Evolutionary conservation across 345 rosid species (phyloP).

Genomic region (Excoecaria cochinchinensis): DNA sequence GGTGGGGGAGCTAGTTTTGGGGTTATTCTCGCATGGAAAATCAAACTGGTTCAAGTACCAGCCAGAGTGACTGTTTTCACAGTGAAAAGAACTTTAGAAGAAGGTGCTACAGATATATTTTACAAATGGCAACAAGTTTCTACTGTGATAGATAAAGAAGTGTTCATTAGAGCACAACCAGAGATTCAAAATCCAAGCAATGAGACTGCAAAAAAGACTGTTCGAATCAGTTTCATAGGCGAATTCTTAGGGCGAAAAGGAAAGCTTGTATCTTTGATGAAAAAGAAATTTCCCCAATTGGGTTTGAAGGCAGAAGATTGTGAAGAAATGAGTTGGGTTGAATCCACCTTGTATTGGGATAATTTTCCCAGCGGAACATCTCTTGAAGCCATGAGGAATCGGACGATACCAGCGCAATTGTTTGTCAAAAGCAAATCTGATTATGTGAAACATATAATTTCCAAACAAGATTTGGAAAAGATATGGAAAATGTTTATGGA

Average conservation of each 20-base stretch:
- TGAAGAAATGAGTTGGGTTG: conserved; percentile 53
- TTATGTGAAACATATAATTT: conserved; percentile 43
- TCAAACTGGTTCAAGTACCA: conserved; percentile 21
- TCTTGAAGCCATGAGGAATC: conserved; percentile 9
- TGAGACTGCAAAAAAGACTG: not conserved
- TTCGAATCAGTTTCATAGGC: conserved; percentile 19
- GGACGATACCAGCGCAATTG: conserved; percentile 2
- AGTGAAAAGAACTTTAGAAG: conserved; percentile 1
- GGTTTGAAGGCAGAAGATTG: conserved; percentile 39
- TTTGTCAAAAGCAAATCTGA: conserved; percentile 46
- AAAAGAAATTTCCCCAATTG: conserved; percentile 34
- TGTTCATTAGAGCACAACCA: conserved; percentile 13
- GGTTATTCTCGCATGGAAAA: conserved; percentile 23
- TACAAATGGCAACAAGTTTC: conserved; percentile 18
- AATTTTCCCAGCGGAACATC: conserved; percentile 26
- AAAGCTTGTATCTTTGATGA: conserved; percentile 18
- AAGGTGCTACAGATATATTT: conserved; percentile 18
- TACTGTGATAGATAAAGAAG: not conserved
- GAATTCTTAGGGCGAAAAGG: conserved; percentile 39
- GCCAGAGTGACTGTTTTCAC: conserved; percentile 11
- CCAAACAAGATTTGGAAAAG: conserved; percentile 27
- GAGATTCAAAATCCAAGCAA: not conserved
- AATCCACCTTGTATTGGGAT: conserved; percentile 30
- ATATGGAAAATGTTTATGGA: conserved; percentile 25
- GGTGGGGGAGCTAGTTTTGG: conserved; percentile 25